Evolutionary conservation across 75 land plant species (phyloP).

Genomic region (Cupressus sempervirens): DNA sequence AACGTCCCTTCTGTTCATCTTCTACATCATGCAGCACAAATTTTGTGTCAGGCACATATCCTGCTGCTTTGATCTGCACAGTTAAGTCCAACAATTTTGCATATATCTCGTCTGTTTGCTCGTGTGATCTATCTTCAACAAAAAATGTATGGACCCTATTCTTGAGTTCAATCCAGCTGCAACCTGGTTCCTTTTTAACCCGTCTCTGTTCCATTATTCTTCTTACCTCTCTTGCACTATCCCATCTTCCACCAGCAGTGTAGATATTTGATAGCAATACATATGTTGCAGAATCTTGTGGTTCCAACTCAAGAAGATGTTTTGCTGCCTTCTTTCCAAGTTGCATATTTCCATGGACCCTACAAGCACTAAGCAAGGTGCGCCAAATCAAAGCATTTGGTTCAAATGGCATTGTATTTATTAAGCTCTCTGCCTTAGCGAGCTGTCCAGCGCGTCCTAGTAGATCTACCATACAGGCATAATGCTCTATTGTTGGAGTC

Average conservation of each 20-base stretch:
- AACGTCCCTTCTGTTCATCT: neutral
- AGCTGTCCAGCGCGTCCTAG: conserved; percentile 37
- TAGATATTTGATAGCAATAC: conserved; percentile 43
- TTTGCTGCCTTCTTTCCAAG: conserved; percentile 27
- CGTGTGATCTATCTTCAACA: conserved; percentile 33
- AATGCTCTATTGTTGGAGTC: conserved; percentile 43
- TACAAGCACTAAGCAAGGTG: conserved; percentile 41
- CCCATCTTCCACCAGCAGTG: conserved; percentile 28
- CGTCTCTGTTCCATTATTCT: conserved; percentile 28
- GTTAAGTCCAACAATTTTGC: conserved; percentile 32
- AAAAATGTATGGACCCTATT: conserved; percentile 42
- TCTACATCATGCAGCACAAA: neutral
- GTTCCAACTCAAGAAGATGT: conserved; percentile 28
- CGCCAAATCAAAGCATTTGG: conserved; percentile 55
- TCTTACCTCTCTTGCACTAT: conserved; percentile 25
- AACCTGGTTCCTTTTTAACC: conserved; percentile 42
- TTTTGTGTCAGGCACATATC: neutral
- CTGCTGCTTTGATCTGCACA: conserved; percentile 15
- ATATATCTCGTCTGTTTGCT: conserved; percentile 27
- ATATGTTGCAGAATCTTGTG: conserved; percentile 42
- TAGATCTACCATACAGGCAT: conserved; percentile 38
- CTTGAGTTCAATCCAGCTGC: conserved; percentile 53
- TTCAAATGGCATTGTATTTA: conserved; percentile 46
- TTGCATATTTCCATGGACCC: conserved; percentile 23
- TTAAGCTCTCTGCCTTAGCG: conserved; percentile 42